Conservation (phyloP, 768 basidiomycete species). For the Rickenella mellea region DNA sequence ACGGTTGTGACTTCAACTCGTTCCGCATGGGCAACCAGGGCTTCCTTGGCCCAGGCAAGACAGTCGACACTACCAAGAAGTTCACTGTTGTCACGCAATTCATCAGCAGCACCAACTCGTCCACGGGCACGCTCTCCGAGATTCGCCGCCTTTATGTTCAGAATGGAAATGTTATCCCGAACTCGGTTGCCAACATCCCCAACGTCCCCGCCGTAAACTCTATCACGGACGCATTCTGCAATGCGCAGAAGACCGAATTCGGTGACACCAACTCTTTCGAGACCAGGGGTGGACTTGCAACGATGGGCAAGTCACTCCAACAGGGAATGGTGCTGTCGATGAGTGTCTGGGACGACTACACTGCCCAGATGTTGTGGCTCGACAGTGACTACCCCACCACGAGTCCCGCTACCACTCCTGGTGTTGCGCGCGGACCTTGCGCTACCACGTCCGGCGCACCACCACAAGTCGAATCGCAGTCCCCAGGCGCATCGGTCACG, state of each 20-base stretch:
- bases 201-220: slow-evolving; percentile 32
- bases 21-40: slow-evolving; percentile 39
- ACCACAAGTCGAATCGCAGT: slow-evolving; percentile 5
- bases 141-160: slow-evolving; percentile 50
- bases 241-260: slow-evolving; percentile 32
- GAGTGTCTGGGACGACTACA: slow-evolving; percentile 46
- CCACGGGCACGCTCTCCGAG: slow-evolving; percentile 38
- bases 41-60: slow-evolving; percentile 40
- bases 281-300: slow-evolving; percentile 28
- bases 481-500: slow-evolving; percentile 32
- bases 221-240: slow-evolving; percentile 41
- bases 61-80: slow-evolving; percentile 38
- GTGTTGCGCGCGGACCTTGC: slow-evolving; percentile 3
- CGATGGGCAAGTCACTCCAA: slow-evolving; percentile 24
- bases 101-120: slow-evolving; percentile 35
- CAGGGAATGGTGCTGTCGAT: slow-evolving; percentile 41
- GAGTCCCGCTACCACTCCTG: slow-evolving; percentile 18
- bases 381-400: slow-evolving; percentile 37
- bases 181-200: slow-evolving; percentile 37
- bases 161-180: slow-evolving; percentile 40
- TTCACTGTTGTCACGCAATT: slow-evolving; percentile 55
- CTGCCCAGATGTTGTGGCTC: slow-evolving; percentile 48
- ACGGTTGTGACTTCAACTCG: slow-evolving; percentile 57
- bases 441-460: slow-evolving; percentile 2
- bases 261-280: slow-evolving; percentile 34